These are phyloP conservation scores for Diaporthe sp. DNA, from an alignment of 2,329 filamentous ascomycete genomes.

Conservation along the genomic window DNA sequence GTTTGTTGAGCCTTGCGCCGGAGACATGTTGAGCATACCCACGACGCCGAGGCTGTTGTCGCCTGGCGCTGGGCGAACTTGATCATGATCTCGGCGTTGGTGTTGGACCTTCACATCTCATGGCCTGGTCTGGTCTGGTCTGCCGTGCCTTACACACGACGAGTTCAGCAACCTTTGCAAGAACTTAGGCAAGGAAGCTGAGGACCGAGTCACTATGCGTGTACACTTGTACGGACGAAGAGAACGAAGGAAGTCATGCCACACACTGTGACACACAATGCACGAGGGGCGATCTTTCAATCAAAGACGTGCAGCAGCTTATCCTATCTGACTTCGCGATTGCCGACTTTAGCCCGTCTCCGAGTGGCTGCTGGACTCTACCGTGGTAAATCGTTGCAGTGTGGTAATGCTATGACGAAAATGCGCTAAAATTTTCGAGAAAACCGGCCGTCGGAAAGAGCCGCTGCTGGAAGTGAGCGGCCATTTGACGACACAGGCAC, in stretches of 20 bases:
- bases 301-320: not conserved
- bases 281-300: slow-evolving; percentile 11
- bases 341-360: slow-evolving; percentile 36
- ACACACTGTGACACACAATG: not conserved
- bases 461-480: slow-evolving; percentile 35
- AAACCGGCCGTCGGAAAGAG: slow-evolving; percentile 42
- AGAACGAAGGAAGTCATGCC: not conserved
- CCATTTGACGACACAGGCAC: slow-evolving; percentile 21
- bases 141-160: not conserved
- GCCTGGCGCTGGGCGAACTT: slow-evolving; percentile 55
- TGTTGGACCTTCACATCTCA: slow-evolving; percentile 22
- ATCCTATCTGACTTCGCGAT: not conserved
- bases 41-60: slow-evolving; percentile 54
- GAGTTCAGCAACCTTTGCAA: not conserved
- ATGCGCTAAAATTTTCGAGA: slow-evolving; percentile 40
- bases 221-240: not conserved
- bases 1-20: slow-evolving; percentile 52
- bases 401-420: slow-evolving; percentile 26
- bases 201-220: not conserved
- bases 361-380: not conserved
- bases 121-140: not conserved
- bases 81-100: slow-evolving; percentile 51
- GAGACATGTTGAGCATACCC: slow-evolving; percentile 75
- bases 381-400: not conserved
- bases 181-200: not conserved